Conservation (phyloP, 169 alveolate species). For the Cyclospora cayetanensis region DNA sequence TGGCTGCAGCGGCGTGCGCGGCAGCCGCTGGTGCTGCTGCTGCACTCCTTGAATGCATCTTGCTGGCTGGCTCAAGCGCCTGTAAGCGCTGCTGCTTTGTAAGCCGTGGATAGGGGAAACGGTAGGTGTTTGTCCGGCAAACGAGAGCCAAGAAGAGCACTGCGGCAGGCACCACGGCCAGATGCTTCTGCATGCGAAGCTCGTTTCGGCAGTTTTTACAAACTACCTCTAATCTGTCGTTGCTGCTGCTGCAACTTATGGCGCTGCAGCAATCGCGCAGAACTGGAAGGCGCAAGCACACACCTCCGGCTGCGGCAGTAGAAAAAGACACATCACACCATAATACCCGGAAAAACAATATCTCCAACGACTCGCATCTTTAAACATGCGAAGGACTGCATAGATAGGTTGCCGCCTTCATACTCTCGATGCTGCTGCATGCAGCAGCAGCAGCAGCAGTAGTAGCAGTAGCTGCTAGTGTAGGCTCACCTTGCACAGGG, state of each 20-base stretch:
- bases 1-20: not conserved
- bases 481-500: too few species aligned
- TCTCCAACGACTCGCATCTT: too few species aligned
- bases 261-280: not conserved
- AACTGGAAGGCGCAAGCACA: too few species aligned
- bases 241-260: not conserved
- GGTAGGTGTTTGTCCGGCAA: not conserved
- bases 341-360: too few species aligned
- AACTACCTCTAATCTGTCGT: not conserved
- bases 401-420: too few species aligned
- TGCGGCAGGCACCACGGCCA: not conserved
- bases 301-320: slow-evolving; percentile 7
- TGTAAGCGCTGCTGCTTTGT: not conserved
- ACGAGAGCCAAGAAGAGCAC: not conserved
- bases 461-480: too few species aligned
- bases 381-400: too few species aligned
- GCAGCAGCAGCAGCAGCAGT: slow-evolving; percentile 26
- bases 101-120: not conserved
- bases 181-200: slow-evolving; percentile 5
- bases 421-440: too few species aligned
- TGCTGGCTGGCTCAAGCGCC: not conserved
- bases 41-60: not conserved
- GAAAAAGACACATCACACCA: not conserved
- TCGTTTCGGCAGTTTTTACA: not conserved
- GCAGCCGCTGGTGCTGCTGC: slow-evolving; percentile 31